Conservation (phyloP, 352 stramenopile species). For the Phytophthora syringae region DNA sequence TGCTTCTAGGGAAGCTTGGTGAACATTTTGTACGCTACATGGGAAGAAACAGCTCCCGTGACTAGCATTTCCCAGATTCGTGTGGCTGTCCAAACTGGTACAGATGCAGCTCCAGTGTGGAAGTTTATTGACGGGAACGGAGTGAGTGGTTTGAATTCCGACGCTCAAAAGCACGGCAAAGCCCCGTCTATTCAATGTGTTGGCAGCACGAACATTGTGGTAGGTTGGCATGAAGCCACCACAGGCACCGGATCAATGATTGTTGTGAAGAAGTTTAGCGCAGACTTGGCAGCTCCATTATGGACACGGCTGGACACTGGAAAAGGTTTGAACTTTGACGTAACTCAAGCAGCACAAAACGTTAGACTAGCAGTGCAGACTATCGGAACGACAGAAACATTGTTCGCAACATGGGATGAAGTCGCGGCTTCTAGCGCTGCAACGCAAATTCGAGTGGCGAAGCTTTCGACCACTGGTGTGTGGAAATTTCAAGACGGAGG, state of each 20-base stretch:
- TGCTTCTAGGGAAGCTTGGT: constrained; percentile 16
- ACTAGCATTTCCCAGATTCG: constrained; percentile 51
- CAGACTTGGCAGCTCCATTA: constrained; percentile 34
- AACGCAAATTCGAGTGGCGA: constrained; percentile 54
- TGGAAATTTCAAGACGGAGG: constrained; percentile 61
- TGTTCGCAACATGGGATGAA: constrained; percentile 71
- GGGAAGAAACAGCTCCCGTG: constrained; percentile 52
- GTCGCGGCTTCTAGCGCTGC: constrained; percentile 19
- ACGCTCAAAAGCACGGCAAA: constrained; percentile 33
- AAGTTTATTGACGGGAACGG: constrained; percentile 59
- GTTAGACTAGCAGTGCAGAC: constrained; percentile 39
- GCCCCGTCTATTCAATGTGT: constrained; percentile 50
- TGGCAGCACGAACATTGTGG: constrained; percentile 37
- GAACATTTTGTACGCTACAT: constrained; percentile 50
- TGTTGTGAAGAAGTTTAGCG: constrained; percentile 54
- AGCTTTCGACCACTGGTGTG: constrained; percentile 12
- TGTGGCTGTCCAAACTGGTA: constrained; percentile 53
- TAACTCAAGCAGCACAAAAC: constrained; percentile 47
- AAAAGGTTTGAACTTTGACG: constrained; percentile 55
- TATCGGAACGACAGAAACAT: constrained; percentile 18
- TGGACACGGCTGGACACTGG: constrained; percentile 48
- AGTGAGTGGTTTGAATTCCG: constrained; percentile 49
- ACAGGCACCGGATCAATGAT: constrained; percentile 20
- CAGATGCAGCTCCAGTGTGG: constrained; percentile 48
- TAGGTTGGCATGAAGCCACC: constrained; percentile 62